Conservation (phyloP, 1,284 basidiomycete species). For the Tilletia setariae region DNA sequence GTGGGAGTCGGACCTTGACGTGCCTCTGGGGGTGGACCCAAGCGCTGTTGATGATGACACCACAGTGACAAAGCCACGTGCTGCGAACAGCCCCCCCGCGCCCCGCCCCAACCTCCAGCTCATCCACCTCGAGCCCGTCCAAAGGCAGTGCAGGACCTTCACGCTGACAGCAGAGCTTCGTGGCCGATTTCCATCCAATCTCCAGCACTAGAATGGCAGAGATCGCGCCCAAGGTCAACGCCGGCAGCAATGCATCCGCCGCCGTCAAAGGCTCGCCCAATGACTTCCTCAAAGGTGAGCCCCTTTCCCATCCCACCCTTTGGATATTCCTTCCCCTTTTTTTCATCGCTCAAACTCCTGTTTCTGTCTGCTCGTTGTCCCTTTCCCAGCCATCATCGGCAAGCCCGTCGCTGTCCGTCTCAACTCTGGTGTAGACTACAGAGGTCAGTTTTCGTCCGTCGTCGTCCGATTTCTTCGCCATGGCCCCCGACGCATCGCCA, state of each 20-base stretch:
- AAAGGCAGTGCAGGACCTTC: too few species aligned
- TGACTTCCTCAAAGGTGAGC: constrained; percentile 47
- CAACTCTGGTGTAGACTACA: constrained; percentile 94
- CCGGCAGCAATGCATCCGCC: background rate
- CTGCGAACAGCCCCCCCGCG: too few species aligned
- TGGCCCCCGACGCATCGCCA: background rate
- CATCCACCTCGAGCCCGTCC: too few species aligned
- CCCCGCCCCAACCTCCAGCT: too few species aligned
- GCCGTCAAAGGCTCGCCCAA: constrained; percentile 37
- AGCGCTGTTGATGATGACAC: too few species aligned
- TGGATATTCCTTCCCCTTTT: background rate
- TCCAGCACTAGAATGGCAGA: constrained; percentile 2
- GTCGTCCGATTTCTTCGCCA: background rate
- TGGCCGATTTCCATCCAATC: background rate
- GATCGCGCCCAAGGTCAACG: background rate
- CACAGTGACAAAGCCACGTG: too few species aligned
- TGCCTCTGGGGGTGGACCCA: too few species aligned
- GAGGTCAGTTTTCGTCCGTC: constrained; percentile 63
- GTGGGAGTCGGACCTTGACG: too few species aligned
- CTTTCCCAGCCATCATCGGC: constrained; percentile 73
- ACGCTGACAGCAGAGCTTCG: background rate
- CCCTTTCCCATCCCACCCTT: background rate
- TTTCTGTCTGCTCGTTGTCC: background rate
- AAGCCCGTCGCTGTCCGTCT: constrained; percentile 89
- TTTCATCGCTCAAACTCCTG: background rate